A percentile compares a stretch with the other conserved stretches of the same genome.
phyloP scores from a whole-genome alignment of 108 stramenopile genomes.

The Mediolabrus comicus region DNA sequence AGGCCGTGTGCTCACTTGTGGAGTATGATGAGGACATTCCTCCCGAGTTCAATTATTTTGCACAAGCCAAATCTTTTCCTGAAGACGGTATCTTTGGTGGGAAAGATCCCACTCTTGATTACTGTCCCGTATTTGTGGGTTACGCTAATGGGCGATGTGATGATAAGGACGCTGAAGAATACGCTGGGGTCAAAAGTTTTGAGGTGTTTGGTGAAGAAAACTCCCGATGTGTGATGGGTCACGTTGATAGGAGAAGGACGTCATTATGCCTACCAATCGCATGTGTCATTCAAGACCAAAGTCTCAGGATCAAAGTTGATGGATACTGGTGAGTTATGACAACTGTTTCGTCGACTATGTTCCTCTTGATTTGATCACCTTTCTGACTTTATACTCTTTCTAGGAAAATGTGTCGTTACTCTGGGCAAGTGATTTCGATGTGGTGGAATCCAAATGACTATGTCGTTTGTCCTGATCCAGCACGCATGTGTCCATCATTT shows the following conservation, averaged over 20 bases:
- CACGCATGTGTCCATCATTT: constrained; percentile 77
- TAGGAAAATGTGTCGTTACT: constrained; percentile 49
- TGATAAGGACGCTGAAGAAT: constrained; percentile 26
- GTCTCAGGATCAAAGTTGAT: constrained; percentile 65
- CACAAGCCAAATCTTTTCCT: constrained; percentile 43
- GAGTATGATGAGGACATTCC: constrained; percentile 58
- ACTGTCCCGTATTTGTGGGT: constrained; percentile 77
- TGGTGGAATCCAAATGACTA: constrained; percentile 53
- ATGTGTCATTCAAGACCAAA: constrained; percentile 76
- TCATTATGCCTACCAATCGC: constrained; percentile 80
- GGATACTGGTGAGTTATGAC: constrained; percentile 47
- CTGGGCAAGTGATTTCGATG: constrained; percentile 57
- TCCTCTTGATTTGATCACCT: background rate
- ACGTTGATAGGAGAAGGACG: constrained; percentile 33
- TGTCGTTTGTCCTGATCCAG: constrained; percentile 72
- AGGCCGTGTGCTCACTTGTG: constrained; percentile 81
- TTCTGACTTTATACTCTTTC: background rate
- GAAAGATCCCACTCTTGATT: constrained; percentile 71
- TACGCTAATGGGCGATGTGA: constrained; percentile 68
- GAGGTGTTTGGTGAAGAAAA: constrained; percentile 71
- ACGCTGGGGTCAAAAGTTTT: constrained; percentile 48
- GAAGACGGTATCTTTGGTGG: constrained; percentile 56
- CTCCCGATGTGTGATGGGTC: constrained; percentile 71
- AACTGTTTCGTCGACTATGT: background rate
- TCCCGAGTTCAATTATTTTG: constrained; percentile 74